Evolutionary conservation across 2,329 filamentous ascomycete genomes (phyloP).

Genomic region (Stenocarpella maydis): DNA sequence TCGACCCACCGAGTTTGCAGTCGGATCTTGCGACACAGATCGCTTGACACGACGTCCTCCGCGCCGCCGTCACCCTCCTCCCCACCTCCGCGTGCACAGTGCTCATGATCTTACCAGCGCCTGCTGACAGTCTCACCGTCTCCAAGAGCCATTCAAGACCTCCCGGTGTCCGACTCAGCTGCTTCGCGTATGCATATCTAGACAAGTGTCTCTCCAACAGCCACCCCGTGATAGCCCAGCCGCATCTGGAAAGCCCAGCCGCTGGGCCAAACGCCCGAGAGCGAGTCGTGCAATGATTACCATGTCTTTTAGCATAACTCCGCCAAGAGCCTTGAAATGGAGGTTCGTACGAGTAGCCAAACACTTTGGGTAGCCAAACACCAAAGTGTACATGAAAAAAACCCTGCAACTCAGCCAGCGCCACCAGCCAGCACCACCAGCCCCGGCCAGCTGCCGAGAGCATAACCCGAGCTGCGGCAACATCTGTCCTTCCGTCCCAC

Average conservation of each 20-base stretch:
- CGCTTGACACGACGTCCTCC: too few species aligned
- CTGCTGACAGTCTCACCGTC: neutral
- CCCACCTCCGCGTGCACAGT: neutral
- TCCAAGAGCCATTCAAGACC: neutral
- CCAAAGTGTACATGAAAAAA: neutral
- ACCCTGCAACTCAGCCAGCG: neutral
- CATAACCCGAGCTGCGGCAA: slow-evolving; percentile 1
- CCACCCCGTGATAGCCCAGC: too few species aligned
- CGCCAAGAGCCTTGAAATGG: neutral
- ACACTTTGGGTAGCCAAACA: slow-evolving; percentile 5
- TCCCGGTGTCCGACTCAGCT: neutral
- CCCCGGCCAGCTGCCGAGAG: neutral
- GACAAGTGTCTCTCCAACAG: neutral
- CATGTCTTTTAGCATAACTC: neutral
- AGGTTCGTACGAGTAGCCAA: neutral
- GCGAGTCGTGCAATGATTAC: neutral
- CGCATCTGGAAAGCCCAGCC: neutral
- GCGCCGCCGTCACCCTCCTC: too few species aligned
- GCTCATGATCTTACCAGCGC: neutral
- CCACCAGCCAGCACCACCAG: neutral
- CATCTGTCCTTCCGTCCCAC: neutral
- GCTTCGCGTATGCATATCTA: neutral
- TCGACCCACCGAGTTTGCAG: neutral
- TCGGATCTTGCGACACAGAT: neutral
- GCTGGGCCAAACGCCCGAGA: slow-evolving; percentile 12